Base-by-base conservation (phyloP, 164 flowering plant genomes). In the Stephania cephalantha region DNA sequence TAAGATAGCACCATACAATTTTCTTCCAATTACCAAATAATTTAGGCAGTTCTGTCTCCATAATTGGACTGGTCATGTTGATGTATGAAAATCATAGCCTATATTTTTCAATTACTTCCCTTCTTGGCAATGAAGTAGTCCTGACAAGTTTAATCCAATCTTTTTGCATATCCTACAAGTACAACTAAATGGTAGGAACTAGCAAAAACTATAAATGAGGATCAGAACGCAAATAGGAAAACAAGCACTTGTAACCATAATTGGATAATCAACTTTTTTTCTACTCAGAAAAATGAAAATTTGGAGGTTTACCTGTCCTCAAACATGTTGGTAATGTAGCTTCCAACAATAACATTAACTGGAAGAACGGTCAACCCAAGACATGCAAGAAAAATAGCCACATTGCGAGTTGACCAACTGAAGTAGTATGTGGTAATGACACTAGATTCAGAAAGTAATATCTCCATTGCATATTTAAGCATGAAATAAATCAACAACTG, bases 381-480 rank as follows among this genome's bases (percentile, higher is more conserved):
- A 76, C 90, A 88, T 71, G 91, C 95, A 75, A 92, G 93, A 81
- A 92, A 90, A 69, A 88, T 80, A 31, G 97, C 91, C 22, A 92
- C 94, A 11, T 76, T 77, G 71, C 84, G 79, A 12, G 93, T 84
- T 71, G 95, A 85, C 97, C 97, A 90, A 30, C 73, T 63, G 77
- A 92, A 92, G 85, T 92, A 92, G 79, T 84, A 81, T 44, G 82
- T 46, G 0, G 97, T 92, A 75, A 92, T 75, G 73, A 92, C 89
- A 77, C 97, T 89, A 35, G 95, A 90, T 79, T 90, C 97, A 29
- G 97, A 85, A 29, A 92, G 87, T 76, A 92, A 78, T 69, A 90
- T 84, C 85, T 92, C 97, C 95, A 92, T 90, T 29, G 90, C 92
- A 83, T 89, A 92, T 78, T 92, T 92, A 72, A 92, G 97, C 97